Base-by-base conservation (phyloP, 2,329 filamentous ascomycete genomes). In the Epicoccum nigrum region DNA sequence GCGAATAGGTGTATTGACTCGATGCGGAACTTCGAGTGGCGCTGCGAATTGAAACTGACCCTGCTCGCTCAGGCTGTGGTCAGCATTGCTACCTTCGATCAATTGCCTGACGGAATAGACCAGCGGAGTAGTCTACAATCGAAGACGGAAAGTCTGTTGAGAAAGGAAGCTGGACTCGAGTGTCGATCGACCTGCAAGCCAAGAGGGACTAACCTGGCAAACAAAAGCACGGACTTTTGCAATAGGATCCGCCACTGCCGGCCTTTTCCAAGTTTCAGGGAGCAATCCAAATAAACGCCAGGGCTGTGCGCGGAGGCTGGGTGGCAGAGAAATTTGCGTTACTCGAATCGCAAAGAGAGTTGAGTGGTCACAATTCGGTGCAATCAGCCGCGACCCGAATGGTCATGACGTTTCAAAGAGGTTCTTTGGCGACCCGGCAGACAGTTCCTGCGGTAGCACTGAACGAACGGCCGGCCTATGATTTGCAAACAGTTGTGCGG, bases 61-160 rank as follows among this genome's bases (percentile, higher is more conserved):
- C 49, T 60, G 51, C 54, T 49, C 34, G 31, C 49, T 65, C 60
- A 63, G 39, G 34, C 25, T 42, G 15, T 34, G n/a, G 60, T 63
- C 53, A 64, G 63, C 63, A 66, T 65, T 42, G 54, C 59, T 50
- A 50, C 49, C 41, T 38, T 41, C 32, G 51, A 42, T 41, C 23
- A 39, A 28, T 47, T 39, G 60, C 53, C 56, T 20, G 42, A 48
- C 56, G 44, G 37, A 47, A 44, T 50, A 56, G 39, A 52, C 54
- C 45, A 50, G 54, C 50, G 35, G 17, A 44, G 31, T 40, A n/a
- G n/a, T n/a, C n/a, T n/a, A 51, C 51, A 51, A 46, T 53, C 44
- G 54, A 54, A 30, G 47, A 41, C 51, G 44, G 37, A 39, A 51
- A 48, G 39, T 39, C 51, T 63, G 59, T 62, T 64, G 63, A 59